phyloP scores from a whole-genome alignment of 2,329 filamentous ascomycete species.

The Didymella pinodella region DNA sequence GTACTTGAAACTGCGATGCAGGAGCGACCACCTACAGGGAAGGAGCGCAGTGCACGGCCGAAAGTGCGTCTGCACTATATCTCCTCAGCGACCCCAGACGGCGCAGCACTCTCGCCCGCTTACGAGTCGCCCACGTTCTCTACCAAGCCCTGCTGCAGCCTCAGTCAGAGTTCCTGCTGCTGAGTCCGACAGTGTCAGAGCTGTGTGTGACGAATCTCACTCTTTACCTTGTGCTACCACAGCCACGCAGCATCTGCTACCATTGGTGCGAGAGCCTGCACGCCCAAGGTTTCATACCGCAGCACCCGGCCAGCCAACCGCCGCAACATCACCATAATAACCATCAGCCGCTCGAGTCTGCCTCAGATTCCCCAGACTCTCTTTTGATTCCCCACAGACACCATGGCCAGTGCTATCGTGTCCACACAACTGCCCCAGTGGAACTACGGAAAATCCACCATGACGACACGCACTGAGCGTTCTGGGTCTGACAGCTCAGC shows the following conservation, averaged over 20 bases:
- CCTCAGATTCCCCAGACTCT: conserved; percentile 12
- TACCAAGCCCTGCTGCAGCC: conserved; percentile 18
- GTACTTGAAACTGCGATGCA: conserved; percentile 37
- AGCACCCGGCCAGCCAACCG: conserved; percentile 24
- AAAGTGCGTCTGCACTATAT: conserved; percentile 20
- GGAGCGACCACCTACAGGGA: conserved; percentile 19
- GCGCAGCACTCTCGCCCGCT: conserved; percentile 21
- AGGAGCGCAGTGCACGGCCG: conserved; percentile 17
- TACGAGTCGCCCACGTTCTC: conserved; percentile 20
- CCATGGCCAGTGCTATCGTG: conserved; percentile 44
- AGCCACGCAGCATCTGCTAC: conserved; percentile 37
- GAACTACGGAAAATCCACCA: conserved; percentile 46
- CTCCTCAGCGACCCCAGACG: conserved; percentile 13
- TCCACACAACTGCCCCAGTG: conserved; percentile 49
- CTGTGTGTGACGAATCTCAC: conserved; percentile 35
- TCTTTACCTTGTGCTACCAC: conserved; percentile 27
- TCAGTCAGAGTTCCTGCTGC: conserved; percentile 19
- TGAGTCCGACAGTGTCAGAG: conserved; percentile 23
- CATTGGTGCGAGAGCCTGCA: conserved; percentile 39
- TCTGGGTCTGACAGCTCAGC: conserved; percentile 43
- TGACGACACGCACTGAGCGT: conserved; percentile 37
- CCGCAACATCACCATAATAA: conserved; percentile 30
- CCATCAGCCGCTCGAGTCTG: conserved; percentile 13
- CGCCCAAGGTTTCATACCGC: conserved; percentile 43
- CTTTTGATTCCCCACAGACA: conserved; percentile 23